These are phyloP conservation scores for Clathrus columnatus DNA, from an alignment of 768 basidiomycete genomes.

Conservation along the genomic window DNA sequence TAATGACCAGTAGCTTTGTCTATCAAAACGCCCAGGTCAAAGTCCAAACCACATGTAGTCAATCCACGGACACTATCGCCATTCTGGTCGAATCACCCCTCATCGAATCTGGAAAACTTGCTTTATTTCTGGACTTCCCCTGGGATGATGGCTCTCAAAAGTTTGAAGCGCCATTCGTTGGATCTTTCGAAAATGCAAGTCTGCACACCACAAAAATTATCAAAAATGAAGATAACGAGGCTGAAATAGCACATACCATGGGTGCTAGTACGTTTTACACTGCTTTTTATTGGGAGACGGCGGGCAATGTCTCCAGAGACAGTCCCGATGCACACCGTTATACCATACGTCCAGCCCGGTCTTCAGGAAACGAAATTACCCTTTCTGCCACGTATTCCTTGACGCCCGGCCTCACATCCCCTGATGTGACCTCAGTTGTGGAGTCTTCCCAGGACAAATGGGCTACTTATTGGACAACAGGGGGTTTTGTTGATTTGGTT, in stretches of 20 bases:
- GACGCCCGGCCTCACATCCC: slow-evolving; percentile 12
- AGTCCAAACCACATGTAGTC: slow-evolving; percentile 34
- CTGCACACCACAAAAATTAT: slow-evolving; percentile 36
- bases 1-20: slow-evolving; percentile 36
- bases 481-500: slow-evolving; percentile 45
- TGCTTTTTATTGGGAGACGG: slow-evolving; percentile 30
- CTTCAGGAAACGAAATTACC: slow-evolving; percentile 23
- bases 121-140: slow-evolving; percentile 48
- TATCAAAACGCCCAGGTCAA: slow-evolving; percentile 27
- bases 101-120: slow-evolving; percentile 30
- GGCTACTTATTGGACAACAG: slow-evolving; percentile 38
- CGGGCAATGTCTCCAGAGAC: slow-evolving; percentile 33
- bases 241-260: slow-evolving; percentile 36
- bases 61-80: slow-evolving; percentile 32
- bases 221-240: slow-evolving; percentile 22
- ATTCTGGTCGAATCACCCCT: slow-evolving; percentile 34
- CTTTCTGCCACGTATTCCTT: slow-evolving; percentile 29
- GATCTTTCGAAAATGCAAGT: slow-evolving; percentile 36
- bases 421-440: slow-evolving; percentile 20
- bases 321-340: slow-evolving; percentile 38
- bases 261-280: slow-evolving; percentile 35
- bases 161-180: slow-evolving; percentile 52
- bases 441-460: slow-evolving; percentile 32
- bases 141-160: slow-evolving; percentile 52
- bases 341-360: slow-evolving; percentile 29